Conservation (phyloP, 345 rosid species). For the Barbarea vulgaris region DNA sequence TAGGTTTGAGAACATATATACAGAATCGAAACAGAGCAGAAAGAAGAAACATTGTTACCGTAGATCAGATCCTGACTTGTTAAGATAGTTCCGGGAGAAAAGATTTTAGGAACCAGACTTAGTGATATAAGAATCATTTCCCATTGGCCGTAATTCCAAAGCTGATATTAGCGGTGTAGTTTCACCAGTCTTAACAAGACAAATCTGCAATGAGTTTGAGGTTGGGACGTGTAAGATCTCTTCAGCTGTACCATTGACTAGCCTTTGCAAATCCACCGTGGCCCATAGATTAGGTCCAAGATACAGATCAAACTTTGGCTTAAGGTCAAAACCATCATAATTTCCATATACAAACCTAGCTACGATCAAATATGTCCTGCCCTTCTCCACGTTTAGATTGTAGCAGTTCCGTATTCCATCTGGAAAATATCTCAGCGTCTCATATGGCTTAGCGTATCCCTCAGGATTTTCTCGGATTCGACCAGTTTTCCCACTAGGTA, state of each 20-base stretch:
- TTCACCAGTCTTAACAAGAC: conserved; percentile 47
- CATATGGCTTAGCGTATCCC: not conserved
- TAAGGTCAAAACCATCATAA: conserved; percentile 36
- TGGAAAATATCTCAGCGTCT: conserved; percentile 36
- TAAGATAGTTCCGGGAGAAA: not conserved
- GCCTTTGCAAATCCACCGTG: conserved; percentile 21
- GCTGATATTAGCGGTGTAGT: conserved; percentile 53
- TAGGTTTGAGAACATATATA: too few species aligned
- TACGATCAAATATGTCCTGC: conserved; percentile 33
- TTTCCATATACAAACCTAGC: conserved; percentile 46
- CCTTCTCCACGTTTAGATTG: conserved; percentile 21
- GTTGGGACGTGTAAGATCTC: conserved; percentile 48
- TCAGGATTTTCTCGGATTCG: not conserved
- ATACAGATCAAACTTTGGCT: conserved; percentile 44
- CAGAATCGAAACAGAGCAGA: not conserved
- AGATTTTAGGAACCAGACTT: conserved; percentile 30
- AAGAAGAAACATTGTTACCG: not conserved
- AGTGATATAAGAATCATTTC: not conserved
- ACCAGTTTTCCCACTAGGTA: conserved; percentile 29
- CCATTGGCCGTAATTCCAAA: conserved; percentile 48
- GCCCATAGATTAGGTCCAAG: conserved; percentile 51
- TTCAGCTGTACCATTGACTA: not conserved
- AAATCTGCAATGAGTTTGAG: conserved; percentile 42
- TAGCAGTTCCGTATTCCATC: conserved; percentile 48
- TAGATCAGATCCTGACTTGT: not conserved